These are phyloP conservation scores for Myochromella boudieri DNA, from an alignment of 768 basidiomycete genomes.

Conservation along the genomic window DNA sequence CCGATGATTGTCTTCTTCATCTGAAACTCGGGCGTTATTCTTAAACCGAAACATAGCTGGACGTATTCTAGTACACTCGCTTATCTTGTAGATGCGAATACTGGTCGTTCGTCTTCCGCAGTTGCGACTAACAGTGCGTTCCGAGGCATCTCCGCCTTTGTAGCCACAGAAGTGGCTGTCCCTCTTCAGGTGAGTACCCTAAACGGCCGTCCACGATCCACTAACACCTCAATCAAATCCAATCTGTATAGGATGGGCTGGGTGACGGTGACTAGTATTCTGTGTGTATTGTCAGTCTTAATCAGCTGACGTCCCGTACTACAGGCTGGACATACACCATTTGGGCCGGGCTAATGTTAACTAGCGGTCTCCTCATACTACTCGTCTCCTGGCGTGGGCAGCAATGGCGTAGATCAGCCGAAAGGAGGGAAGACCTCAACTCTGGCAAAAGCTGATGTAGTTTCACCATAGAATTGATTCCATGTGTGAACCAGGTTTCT, in stretches of 20 bases:
- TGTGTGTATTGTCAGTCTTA: no score
- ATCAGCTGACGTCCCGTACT: no score
- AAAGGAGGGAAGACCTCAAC: conserved; percentile 35
- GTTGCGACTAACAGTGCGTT: conserved; percentile 77
- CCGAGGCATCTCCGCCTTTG: conserved; percentile 67
- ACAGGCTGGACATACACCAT: conserved; percentile 69
- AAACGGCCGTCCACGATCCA: no score
- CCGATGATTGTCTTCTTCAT: conserved; percentile 1
- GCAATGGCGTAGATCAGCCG: conserved; percentile 55
- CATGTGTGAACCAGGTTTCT: not conserved
- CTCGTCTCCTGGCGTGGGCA: conserved; percentile 60
- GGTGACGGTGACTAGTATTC: conserved; percentile 60
- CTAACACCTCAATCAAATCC: no score
- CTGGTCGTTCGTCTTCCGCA: conserved; percentile 74
- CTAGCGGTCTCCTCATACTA: conserved; percentile 56
- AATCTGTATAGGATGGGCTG: conserved; percentile 59
- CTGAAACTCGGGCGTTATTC: not conserved
- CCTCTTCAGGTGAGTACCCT: conserved; percentile 61
- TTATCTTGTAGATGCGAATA: conserved; percentile 86
- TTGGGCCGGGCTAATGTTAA: conserved; percentile 47
- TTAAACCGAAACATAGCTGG: conserved; percentile 26
- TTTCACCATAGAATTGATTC: not conserved
- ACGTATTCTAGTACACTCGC: conserved; percentile 74
- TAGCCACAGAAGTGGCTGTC: conserved; percentile 70
- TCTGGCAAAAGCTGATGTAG: not conserved